These are phyloP conservation scores for Staphylotrichum longicolle DNA, from an alignment of 495 filamentous ascomycete species.

Conservation along the genomic window DNA sequence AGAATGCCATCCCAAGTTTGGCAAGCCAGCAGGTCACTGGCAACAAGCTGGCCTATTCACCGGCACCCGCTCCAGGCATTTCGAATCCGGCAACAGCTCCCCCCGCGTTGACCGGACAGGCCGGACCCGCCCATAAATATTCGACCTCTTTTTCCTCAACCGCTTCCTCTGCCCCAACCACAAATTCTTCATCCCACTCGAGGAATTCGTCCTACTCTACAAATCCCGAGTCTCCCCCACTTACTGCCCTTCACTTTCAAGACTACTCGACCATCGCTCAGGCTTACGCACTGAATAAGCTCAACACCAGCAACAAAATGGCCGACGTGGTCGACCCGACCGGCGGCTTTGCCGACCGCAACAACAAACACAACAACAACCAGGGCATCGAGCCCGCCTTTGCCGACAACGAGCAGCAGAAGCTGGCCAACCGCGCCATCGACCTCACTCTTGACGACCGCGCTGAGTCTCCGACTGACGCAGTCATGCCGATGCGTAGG, in stretches of 20 bases:
- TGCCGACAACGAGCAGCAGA: no score
- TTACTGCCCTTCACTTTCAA: not conserved
- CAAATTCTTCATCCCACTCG: constrained; percentile 37
- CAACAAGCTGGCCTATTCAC: no score
- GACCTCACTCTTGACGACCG: constrained; percentile 7
- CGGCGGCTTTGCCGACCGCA: not conserved
- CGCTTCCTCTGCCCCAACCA: constrained; percentile 31
- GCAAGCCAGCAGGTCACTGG: no score
- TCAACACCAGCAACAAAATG: not conserved
- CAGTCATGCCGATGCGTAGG: constrained; percentile 1
- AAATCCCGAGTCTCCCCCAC: not conserved
- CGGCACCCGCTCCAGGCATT: no score
- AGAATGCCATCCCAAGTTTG: no score
- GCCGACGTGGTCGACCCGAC: constrained; percentile 1
- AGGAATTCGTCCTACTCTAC: constrained; percentile 45
- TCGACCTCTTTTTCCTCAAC: constrained; percentile 45
- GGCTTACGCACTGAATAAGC: no score
- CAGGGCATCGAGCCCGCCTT: not conserved
- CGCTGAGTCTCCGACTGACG: constrained; percentile 10
- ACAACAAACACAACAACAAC: not conserved
- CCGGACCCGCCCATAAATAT: constrained; percentile 37
- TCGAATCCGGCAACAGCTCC: no score
- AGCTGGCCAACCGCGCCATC: not conserved
- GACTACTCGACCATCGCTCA: not conserved
- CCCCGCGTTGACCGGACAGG: no score